A percentile compares a stretch with the other conserved stretches of the same genome.
These are phyloP conservation scores for Tolypocladium endophyticum DNA, from an alignment of 2,329 filamentous ascomycete species.

Conservation along the genomic window DNA sequence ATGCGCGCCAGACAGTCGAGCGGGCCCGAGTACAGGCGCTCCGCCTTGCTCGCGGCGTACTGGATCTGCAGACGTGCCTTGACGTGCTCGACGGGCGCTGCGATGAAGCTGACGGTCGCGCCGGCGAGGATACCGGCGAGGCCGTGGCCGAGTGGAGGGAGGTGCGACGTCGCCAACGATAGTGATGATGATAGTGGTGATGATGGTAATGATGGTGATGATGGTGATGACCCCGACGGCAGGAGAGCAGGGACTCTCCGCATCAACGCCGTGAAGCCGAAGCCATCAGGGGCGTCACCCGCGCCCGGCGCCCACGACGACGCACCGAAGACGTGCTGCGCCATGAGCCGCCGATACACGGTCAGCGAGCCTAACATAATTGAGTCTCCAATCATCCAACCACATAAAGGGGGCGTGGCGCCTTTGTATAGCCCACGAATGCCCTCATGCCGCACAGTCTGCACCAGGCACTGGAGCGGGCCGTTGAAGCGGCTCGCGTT, in stretches of 20 bases:
- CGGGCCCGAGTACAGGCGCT: conserved; percentile 75
- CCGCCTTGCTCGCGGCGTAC: conserved; percentile 69
- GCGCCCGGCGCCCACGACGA: conserved; percentile 16
- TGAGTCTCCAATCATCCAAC: conserved; percentile 98
- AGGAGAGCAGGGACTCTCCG: not conserved
- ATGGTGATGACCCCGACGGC: not conserved
- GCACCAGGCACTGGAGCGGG: conserved; percentile 72
- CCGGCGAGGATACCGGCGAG: conserved; percentile 82
- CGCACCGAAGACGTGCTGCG: conserved; percentile 65
- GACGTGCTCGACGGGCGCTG: conserved; percentile 88
- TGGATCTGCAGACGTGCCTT: conserved; percentile 92
- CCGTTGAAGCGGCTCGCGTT: conserved; percentile 68
- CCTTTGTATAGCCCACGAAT: conserved; percentile 85
- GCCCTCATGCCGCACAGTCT: conserved; percentile 81
- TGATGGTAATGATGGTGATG: not conserved
- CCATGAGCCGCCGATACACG: conserved; percentile 75
- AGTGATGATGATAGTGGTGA: not conserved
- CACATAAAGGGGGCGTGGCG: conserved; percentile 81
- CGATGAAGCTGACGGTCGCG: conserved; percentile 82
- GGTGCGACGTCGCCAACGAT: conserved; percentile 12
- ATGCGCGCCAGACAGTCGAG: conserved; percentile 73
- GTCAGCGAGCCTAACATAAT: conserved; percentile 87
- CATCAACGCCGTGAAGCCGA: conserved; percentile 5
- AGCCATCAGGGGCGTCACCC: conserved; percentile 6
- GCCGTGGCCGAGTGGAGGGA: conserved; percentile 74